Evolutionary conservation across 208 protist genomes (phyloP), one percentile per base, ranked within the genome.

Genomic region (Spongospora subterranea): DNA sequence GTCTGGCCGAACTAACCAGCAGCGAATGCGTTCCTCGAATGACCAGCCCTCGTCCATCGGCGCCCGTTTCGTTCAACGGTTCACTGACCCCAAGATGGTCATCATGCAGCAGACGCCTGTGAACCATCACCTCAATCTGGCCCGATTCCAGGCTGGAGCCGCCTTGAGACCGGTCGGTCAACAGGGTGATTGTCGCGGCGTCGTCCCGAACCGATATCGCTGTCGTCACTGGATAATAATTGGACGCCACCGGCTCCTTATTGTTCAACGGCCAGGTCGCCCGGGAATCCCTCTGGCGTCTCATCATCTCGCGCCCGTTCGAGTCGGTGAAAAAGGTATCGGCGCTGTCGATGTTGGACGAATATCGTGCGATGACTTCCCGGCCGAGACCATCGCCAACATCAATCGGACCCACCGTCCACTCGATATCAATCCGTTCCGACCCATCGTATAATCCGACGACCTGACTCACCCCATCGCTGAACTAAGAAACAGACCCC

Each of bases 111-210:
- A 20, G 6, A 39, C 88, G 88, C 17, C 88, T 6, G 65, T 89
- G 88, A 39, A 89, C 46, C 88, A 89, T 89, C 17, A 89, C 13
- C n/a, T 89, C 88, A 6, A 89, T 20, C 65, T 89, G 50, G 13
- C 88, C 88, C 11, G 50, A 76, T n/a, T 45, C 17, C 6, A 89
- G 45, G n/a, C 88, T 89, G 54, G 88, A 40, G 6, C 46, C 88
- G 32, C 88, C 88, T 76, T 89, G 88, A 6, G 88, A 82, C 17
- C 71, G 6, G 35, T 82, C 71, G 40, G 71, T 82, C n/a, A 82
- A n/a, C 6, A 82, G 6, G 35, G 71, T 82, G 6, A 82, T 39
- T 6, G 71, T 43, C 35, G 35, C 40, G 35, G 6, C 17, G n/a
- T 82, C 40, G 71, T 82, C 71, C 6, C n/a, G 17, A 45, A 82